phyloP scores from a whole-genome alignment of 1,139 yeast species.

The Taphrina deformans region DNA sequence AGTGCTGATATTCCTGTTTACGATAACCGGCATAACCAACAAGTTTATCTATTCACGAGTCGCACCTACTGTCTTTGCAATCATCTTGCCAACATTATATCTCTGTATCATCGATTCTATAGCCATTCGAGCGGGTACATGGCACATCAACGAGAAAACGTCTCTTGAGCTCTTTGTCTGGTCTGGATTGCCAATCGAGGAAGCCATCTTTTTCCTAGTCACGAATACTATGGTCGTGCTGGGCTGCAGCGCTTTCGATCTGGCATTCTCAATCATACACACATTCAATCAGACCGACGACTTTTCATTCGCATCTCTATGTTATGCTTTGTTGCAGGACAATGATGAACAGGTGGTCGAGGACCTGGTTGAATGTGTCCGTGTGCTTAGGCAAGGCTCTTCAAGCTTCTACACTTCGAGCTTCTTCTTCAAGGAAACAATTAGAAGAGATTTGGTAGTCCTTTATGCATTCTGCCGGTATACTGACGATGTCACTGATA shows the following conservation, averaged over 20 bases:
- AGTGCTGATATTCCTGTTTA: conserved; percentile 28
- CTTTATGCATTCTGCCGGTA: conserved; percentile 31
- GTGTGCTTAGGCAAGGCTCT: conserved; percentile 14
- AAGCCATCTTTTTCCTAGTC: conserved; percentile 29
- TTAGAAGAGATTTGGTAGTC: conserved; percentile 23
- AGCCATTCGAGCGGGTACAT: conserved; percentile 32
- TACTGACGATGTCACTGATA: conserved; percentile 30
- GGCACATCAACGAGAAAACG: conserved; percentile 32
- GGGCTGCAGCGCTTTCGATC: conserved; percentile 32
- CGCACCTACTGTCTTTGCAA: conserved; percentile 1
- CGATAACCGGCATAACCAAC: conserved; percentile 15
- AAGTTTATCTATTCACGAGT: conserved; percentile 4
- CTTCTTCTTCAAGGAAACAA: conserved; percentile 24
- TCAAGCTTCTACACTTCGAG: conserved; percentile 31
- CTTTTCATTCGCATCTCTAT: conserved; percentile 17
- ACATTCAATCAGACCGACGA: conserved; percentile 5
- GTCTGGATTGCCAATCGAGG: conserved; percentile 32
- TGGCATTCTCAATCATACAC: conserved; percentile 22
- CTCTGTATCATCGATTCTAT: conserved; percentile 30
- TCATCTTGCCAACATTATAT: conserved; percentile 23
- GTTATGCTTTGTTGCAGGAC: conserved; percentile 2
- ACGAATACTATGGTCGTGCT: conserved; percentile 32
- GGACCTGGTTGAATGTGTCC: conserved; percentile 19
- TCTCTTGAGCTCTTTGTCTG: conserved; percentile 15
- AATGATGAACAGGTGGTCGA: conserved; percentile 6